Evolutionary conservation across 2,329 filamentous ascomycete genomes (phyloP).

Genomic region (Oidium heveae): DNA sequence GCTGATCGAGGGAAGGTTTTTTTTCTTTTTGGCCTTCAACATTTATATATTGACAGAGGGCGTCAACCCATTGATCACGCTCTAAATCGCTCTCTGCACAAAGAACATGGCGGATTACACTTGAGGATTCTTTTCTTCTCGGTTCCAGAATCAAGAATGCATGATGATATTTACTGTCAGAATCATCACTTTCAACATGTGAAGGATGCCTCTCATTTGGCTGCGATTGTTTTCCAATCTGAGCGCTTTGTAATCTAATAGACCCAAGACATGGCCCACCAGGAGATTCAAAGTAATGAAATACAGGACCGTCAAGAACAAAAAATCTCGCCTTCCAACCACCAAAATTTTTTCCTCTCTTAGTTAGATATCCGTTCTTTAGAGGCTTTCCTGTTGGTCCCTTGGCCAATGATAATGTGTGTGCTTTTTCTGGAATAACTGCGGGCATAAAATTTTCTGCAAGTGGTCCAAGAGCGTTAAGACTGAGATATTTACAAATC

Average conservation of each 20-base stretch:
- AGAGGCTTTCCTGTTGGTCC: conserved; percentile 40
- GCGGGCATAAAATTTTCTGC: conserved; percentile 25
- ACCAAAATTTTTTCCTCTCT: conserved; percentile 93
- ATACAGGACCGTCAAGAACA: conserved; percentile 38
- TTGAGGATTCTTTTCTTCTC: conserved; percentile 81
- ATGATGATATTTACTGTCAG: conserved; percentile 86
- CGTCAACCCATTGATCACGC: conserved; percentile 82
- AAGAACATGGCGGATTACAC: conserved; percentile 73
- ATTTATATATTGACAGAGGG: conserved; percentile 72
- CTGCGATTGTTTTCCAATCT: conserved; percentile 74
- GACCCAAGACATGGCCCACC: conserved; percentile 78
- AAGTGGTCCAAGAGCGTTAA: conserved; percentile 34
- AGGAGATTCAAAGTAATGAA: conserved; percentile 81
- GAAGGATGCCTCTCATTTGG: conserved; percentile 31
- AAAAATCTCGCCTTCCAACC: conserved; percentile 83
- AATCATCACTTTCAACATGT: conserved; percentile 37
- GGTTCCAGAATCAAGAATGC: conserved; percentile 87
- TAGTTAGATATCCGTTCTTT: conserved; percentile 81
- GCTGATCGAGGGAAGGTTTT: conserved; percentile 14
- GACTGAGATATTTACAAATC: conserved; percentile 70
- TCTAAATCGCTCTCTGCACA: conserved; percentile 89
- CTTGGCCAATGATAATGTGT: conserved; percentile 18
- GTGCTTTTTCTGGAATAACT: conserved; percentile 15
- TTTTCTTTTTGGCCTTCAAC: conserved; percentile 33
- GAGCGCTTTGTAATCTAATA: conserved; percentile 73